Base-by-base conservation (phyloP, 805 yeast species). In the Teunomyces aglyptinius region DNA sequence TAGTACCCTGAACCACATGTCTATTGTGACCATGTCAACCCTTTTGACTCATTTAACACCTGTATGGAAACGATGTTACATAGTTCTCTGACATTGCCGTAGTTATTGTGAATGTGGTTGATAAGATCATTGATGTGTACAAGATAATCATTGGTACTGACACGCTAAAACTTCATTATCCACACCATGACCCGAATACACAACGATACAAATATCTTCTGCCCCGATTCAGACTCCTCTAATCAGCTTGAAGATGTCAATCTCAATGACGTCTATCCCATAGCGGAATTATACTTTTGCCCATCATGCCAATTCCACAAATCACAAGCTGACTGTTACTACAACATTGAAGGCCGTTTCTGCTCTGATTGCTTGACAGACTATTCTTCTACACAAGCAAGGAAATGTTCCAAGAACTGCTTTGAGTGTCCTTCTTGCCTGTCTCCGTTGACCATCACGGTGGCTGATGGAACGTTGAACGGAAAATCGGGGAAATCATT, bases 311-410 rank as follows among this genome's bases (percentile, higher is more conserved):
- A 66, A 45, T 31, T 42, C 11, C 61, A 59, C 15, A 60, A 59
- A 44, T 64, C 74, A 28, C 46, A 46, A 15, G 49, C 49, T 33
- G 67, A 73, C 52, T 58, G 64, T 31, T 51, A 45, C 22, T 57
- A 49, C 43, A 57, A 53, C 12, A 49, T 64, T 10, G 62, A 58
- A 22, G 49, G 54, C 48, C 69, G 69, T 49, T 71, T 57, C 53
- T 72, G 77, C 49, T 52, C 69, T 43, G 63, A 61, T 45, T 72
- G 77, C 50, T 56, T 68, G 56, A 49, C 61, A 12, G 71, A 69
- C 50, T 70, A 64, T 50, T 48, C 71, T 5, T 55, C 50, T n/a
- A 34, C 45, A 12, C 43, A 61, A 6, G 54, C 53, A 3, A 49
- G 55, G 27, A 45, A 50, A 13, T 72, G 77, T 48, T 49, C 59